Conservation (phyloP, 257 asterid species). For the Gynochthodes officinalis region DNA sequence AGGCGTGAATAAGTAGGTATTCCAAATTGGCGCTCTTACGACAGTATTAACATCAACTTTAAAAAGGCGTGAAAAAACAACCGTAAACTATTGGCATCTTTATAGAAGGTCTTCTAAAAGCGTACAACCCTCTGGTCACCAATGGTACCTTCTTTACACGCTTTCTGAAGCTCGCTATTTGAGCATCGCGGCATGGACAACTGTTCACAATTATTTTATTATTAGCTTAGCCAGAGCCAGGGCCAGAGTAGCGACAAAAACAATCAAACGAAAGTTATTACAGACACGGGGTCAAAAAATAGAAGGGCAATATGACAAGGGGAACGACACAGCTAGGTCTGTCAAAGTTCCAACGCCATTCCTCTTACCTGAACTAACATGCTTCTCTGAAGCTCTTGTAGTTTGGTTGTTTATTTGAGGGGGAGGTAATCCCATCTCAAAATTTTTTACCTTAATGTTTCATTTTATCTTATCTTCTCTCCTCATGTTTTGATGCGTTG, state of each 20-base stretch:
- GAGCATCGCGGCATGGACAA: slow-evolving; percentile 1
- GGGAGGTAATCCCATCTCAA: slow-evolving; percentile 32
- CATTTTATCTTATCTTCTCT: too few species aligned
- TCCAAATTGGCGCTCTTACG: too few species aligned
- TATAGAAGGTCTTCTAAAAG: background rate
- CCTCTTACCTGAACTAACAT: background rate
- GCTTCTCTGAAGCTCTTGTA: background rate
- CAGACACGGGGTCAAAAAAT: slow-evolving; percentile 11
- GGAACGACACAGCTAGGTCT: slow-evolving; percentile 1
- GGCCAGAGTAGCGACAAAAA: slow-evolving; percentile 26
- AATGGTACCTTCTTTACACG: too few species aligned
- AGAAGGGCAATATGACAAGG: background rate
- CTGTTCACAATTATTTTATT: background rate
- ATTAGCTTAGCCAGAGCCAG: too few species aligned
- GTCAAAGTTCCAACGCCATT: background rate
- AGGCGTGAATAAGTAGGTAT: too few species aligned
- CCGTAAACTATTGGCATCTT: too few species aligned
- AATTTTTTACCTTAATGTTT: slow-evolving; percentile 13
- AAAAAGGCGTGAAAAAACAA: too few species aligned
- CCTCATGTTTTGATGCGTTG: background rate
- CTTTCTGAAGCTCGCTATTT: slow-evolving; percentile 1
- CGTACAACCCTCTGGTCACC: too few species aligned
- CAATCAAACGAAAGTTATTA: slow-evolving; percentile 16
- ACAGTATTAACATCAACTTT: too few species aligned
- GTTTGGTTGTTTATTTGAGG: background rate